Percentiles rank a stretch among this genome's conserved stretches.
Conservation (phyloP, 139 green algal species). For the Astrephomene gubernaculifera region DNA sequence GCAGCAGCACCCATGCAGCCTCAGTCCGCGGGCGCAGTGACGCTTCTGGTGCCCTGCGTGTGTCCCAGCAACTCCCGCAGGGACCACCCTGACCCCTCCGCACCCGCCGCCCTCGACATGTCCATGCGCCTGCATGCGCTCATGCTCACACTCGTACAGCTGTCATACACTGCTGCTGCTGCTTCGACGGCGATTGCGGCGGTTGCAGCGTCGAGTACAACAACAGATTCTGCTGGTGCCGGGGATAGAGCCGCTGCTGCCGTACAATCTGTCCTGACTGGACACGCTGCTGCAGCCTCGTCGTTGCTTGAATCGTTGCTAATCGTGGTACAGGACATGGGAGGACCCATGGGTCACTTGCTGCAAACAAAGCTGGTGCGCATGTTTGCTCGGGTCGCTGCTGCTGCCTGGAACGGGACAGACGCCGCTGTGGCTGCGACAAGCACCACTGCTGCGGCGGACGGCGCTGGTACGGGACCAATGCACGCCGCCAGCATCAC, state of each 20-base stretch:
- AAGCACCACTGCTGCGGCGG: constrained; percentile 11
- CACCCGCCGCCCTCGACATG: constrained; percentile 21
- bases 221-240: neutral
- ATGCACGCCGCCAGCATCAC: no score
- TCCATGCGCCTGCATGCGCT: constrained; percentile 20
- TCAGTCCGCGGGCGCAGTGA: neutral
- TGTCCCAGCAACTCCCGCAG: neutral
- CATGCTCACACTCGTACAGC: neutral
- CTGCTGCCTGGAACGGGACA: constrained; percentile 7
- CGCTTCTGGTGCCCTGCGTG: neutral
- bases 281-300: neutral
- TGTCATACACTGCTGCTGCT: neutral
- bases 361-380: constrained; percentile 12
- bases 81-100: neutral
- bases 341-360: constrained; percentile 4
- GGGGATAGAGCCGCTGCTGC: neutral
- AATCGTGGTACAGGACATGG: constrained; percentile 33
- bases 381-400: neutral
- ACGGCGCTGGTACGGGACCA: neutral
- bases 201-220: neutral
- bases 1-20: no score
- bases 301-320: neutral
- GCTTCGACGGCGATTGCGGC: neutral
- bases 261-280: no score
- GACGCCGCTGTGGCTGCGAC: neutral